Percentiles rank a stretch among this genome's conserved stretches.
Conservation (phyloP, 805 yeast species). For the Scheffersomyces spartinae region DNA sequence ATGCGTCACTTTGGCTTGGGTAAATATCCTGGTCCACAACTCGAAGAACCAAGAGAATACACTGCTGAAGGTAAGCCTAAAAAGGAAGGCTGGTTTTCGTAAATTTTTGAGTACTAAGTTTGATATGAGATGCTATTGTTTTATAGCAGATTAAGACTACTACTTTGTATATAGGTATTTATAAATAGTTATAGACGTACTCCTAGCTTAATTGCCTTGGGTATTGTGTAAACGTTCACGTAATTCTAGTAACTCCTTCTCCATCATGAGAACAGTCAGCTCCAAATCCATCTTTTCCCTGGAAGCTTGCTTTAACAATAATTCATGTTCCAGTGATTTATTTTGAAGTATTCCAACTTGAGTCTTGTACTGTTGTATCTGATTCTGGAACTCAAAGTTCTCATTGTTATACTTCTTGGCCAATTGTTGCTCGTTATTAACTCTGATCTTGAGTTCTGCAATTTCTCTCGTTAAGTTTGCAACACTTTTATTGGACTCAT, state of each 20-base stretch:
- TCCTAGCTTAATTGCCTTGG: too few species aligned
- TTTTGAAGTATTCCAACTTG: slow-evolving; percentile 26
- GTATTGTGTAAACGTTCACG: slow-evolving; percentile 10
- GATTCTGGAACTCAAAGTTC: slow-evolving; percentile 41
- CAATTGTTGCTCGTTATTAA: slow-evolving; percentile 39
- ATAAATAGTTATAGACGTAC: too few species aligned
- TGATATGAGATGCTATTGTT: slow-evolving; percentile 8
- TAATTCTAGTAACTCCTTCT: slow-evolving; percentile 49
- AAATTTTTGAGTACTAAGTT: not conserved
- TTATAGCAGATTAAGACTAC: too few species aligned
- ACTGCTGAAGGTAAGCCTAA: slow-evolving; percentile 3
- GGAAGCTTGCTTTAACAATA: slow-evolving; percentile 34
- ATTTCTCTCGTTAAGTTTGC: slow-evolving; percentile 40
- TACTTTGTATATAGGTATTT: not conserved
- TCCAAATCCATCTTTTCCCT: slow-evolving; percentile 47
- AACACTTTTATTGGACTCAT: slow-evolving; percentile 40
- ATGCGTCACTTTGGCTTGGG: slow-evolving; percentile 70
- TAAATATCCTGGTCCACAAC: slow-evolving; percentile 7
- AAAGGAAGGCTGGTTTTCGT: slow-evolving; percentile 14
- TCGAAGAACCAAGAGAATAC: slow-evolving; percentile 4
- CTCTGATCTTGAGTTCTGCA: slow-evolving; percentile 40
- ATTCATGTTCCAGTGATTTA: slow-evolving; percentile 31
- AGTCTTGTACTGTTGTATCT: slow-evolving; percentile 30
- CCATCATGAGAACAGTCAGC: slow-evolving; percentile 40
- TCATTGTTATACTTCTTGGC: slow-evolving; percentile 47